phyloP scores from a whole-genome alignment of 2,329 filamentous ascomycete species.

The Pseudogymnoascus sp. region DNA sequence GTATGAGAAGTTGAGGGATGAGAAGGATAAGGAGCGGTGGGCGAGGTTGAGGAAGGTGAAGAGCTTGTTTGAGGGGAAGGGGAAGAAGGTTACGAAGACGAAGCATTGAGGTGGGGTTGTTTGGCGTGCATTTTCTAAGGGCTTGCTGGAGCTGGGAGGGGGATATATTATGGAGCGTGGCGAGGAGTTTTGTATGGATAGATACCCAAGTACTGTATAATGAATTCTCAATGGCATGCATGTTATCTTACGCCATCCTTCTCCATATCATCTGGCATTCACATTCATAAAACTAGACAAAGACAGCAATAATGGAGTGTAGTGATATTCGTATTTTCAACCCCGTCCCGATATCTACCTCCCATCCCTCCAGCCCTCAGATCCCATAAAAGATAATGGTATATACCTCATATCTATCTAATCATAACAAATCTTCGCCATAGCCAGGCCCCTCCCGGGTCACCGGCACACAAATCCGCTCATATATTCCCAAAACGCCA shows the following conservation, averaged over 20 bases:
- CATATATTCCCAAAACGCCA: neutral
- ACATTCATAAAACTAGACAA: neutral
- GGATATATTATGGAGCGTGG: neutral
- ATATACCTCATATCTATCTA: slow-evolving; percentile 4
- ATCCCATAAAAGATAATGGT: slow-evolving; percentile 4
- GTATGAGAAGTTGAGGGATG: slow-evolving; percentile 37
- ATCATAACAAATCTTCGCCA: neutral
- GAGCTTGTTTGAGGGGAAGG: slow-evolving; percentile 60
- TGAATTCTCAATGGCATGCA: slow-evolving; percentile 1
- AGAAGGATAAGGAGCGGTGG: slow-evolving; percentile 66
- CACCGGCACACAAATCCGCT: neutral
- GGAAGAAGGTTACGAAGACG: slow-evolving; percentile 34
- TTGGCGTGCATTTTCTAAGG: neutral
- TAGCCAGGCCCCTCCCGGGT: neutral
- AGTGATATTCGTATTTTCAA: neutral
- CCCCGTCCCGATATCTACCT: neutral
- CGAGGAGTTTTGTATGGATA: slow-evolving; percentile 8
- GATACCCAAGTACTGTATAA: slow-evolving; percentile 8
- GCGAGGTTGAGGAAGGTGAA: slow-evolving; percentile 62
- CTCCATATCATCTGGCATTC: neutral
- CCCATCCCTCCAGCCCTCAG: neutral
- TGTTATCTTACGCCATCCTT: neutral
- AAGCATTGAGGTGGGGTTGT: neutral
- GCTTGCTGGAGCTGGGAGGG: neutral
- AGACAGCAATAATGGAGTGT: slow-evolving; percentile 1